Evolutionary conservation across 2,329 filamentous ascomycete genomes (phyloP).

Genomic region (Xylariaceae sp.): DNA sequence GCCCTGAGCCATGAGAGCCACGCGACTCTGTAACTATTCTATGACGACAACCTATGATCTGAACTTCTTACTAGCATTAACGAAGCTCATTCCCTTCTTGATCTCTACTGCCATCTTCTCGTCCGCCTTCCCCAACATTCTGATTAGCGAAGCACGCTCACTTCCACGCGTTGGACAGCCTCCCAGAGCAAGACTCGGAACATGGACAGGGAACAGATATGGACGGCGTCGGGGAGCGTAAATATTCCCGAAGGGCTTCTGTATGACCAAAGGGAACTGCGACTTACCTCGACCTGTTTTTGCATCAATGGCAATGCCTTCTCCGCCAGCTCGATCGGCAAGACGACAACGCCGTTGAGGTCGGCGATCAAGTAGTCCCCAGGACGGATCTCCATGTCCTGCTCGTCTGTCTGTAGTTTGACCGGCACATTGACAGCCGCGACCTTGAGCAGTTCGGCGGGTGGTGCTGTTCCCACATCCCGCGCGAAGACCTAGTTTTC

Average conservation of each 20-base stretch:
- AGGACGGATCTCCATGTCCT: constrained; percentile 48
- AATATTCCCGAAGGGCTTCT: too few relatives aligned
- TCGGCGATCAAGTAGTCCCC: constrained; percentile 55
- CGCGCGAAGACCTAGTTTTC: constrained; percentile 49
- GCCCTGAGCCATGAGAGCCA: too few relatives aligned
- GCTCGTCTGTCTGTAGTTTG: constrained; percentile 46
- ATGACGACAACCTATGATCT: constrained; percentile 29
- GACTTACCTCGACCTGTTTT: constrained; percentile 45
- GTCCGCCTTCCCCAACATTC: constrained; percentile 42
- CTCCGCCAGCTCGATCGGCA: constrained; percentile 49
- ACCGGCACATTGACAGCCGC: constrained; percentile 51
- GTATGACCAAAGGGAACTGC: too few relatives aligned
- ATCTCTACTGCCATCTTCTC: constrained; percentile 50
- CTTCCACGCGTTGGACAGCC: background rate
- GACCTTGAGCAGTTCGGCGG: constrained; percentile 51
- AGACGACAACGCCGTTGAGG: constrained; percentile 53
- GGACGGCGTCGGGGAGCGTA: too few relatives aligned
- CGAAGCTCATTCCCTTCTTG: constrained; percentile 51
- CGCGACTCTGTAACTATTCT: too few relatives aligned
- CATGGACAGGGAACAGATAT: too few relatives aligned
- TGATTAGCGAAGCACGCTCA: constrained; percentile 3
- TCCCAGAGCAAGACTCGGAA: background rate
- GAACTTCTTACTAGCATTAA: constrained; percentile 53
- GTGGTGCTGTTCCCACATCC: constrained; percentile 53
- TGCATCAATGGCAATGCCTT: constrained; percentile 50